Evolutionary conservation across 257 asterid genomes (phyloP).

Genomic region (Echites panduratus): DNA sequence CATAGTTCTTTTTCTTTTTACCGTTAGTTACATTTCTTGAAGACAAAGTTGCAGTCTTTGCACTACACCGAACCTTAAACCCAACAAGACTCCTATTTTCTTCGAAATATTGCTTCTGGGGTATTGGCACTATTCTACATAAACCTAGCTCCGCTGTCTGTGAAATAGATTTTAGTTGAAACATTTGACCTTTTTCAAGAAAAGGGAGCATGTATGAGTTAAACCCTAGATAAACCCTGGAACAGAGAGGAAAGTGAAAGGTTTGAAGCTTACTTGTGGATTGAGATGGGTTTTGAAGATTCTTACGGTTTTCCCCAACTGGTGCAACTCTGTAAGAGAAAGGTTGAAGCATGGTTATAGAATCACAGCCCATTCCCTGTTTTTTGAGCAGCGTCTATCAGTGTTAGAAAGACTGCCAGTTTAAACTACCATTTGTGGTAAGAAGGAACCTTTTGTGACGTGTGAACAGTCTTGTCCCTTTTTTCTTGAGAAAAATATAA

Average conservation of each 20-base stretch:
- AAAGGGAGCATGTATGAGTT: constrained; percentile 18
- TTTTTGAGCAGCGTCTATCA: not conserved
- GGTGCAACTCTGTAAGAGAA: constrained; percentile 21
- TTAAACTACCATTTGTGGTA: not conserved
- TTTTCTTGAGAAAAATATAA: too few species aligned
- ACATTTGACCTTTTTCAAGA: constrained; percentile 2
- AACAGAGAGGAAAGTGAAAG: constrained; percentile 27
- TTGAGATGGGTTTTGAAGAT: constrained; percentile 14
- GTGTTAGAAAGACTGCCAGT: not conserved
- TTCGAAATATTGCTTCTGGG: constrained; percentile 26
- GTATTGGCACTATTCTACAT: constrained; percentile 13
- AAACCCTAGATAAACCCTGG: constrained; percentile 41
- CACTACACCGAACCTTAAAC: constrained; percentile 44
- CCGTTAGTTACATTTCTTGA: constrained; percentile 33
- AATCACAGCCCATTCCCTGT: not conserved
- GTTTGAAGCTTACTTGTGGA: constrained; percentile 49
- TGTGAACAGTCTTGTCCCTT: too few species aligned
- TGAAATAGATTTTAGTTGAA: constrained; percentile 5
- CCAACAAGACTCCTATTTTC: constrained; percentile 38
- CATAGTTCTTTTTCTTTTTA: constrained; percentile 42
- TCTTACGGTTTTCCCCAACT: constrained; percentile 9
- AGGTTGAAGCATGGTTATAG: constrained; percentile 23
- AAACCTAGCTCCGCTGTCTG: constrained; percentile 9
- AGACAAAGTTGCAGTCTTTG: constrained; percentile 41
- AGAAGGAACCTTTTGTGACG: not conserved